These are phyloP conservation scores for Mycena kentingensis DNA, from an alignment of 768 basidiomycete genomes.

Conservation along the genomic window DNA sequence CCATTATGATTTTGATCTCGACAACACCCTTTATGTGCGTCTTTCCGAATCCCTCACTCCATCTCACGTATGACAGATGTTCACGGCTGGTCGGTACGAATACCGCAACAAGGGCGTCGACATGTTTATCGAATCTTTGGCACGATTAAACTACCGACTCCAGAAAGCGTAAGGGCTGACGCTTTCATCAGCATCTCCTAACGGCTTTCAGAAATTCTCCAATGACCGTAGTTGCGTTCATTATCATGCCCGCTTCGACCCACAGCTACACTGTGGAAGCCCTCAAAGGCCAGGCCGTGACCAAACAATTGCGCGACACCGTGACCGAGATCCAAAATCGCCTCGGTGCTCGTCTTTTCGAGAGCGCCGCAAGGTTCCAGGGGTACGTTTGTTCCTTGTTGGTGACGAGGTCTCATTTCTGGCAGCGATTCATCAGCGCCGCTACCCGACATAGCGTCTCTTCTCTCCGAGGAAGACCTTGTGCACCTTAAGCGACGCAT, in stretches of 20 bases:
- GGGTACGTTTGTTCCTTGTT: slow-evolving; percentile 54
- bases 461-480: slow-evolving; percentile 91
- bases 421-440: slow-evolving; percentile 50
- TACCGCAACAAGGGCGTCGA: slow-evolving; percentile 99
- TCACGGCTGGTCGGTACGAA: slow-evolving; percentile 99
- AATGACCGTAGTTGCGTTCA: slow-evolving; percentile 93
- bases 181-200: not conserved
- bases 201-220: slow-evolving; percentile 53
- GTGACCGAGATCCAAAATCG: slow-evolving; percentile 94
- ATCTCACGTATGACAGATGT: slow-evolving; percentile 60
- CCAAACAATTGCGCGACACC: slow-evolving; percentile 93
- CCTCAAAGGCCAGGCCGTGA: slow-evolving; percentile 94
- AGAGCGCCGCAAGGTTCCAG: slow-evolving; percentile 90
- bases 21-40: slow-evolving; percentile 83
- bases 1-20: slow-evolving; percentile 93
- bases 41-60: slow-evolving; percentile 4
- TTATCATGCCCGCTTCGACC: slow-evolving; percentile 97
- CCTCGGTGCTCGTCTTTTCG: slow-evolving; percentile 89
- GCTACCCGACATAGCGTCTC: slow-evolving; percentile 69
- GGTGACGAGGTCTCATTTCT: slow-evolving; percentile 1
- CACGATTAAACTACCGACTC: slow-evolving; percentile 65
- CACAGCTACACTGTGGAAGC: slow-evolving; percentile 98
- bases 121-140: slow-evolving; percentile 98
- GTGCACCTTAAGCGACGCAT: slow-evolving; percentile 94
- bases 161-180: slow-evolving; percentile 38